A percentile compares a stretch with the other conserved stretches of the same genome.
Evolutionary conservation across 2,329 filamentous ascomycete species (phyloP).

Genomic region (Colletotrichum spinosum): DNA sequence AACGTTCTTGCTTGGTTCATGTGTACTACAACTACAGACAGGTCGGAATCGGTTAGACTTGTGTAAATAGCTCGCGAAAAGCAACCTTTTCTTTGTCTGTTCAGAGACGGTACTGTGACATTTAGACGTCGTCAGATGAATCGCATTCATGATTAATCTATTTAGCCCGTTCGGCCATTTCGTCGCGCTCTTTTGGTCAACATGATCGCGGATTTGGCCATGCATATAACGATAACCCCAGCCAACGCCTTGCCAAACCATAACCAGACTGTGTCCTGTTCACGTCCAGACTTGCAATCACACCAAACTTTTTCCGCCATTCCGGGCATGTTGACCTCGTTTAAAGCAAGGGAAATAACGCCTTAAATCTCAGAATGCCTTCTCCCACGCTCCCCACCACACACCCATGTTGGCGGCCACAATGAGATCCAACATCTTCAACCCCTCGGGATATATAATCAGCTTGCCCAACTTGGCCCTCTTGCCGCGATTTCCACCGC

Average conservation of each 20-base stretch:
- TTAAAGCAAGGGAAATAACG: background rate
- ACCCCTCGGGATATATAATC: slow-evolving; percentile 86
- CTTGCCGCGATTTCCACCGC: slow-evolving; percentile 86
- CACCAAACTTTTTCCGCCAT: too few relatives aligned
- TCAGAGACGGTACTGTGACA: background rate
- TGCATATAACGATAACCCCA: too few relatives aligned
- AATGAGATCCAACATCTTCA: slow-evolving; percentile 95
- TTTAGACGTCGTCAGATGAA: background rate
- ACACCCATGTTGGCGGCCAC: slow-evolving; percentile 92
- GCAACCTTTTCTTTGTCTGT: slow-evolving; percentile 35
- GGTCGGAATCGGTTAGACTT: slow-evolving; percentile 32
- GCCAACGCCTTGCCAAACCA: too few relatives aligned
- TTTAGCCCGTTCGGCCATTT: too few relatives aligned
- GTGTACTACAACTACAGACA: slow-evolving; percentile 34
- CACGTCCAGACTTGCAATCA: too few relatives aligned
- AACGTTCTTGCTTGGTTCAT: slow-evolving; percentile 26
- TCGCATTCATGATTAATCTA: too few relatives aligned
- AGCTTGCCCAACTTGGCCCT: slow-evolving; percentile 94
- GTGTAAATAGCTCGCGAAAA: slow-evolving; percentile 38
- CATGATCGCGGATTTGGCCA: too few relatives aligned
- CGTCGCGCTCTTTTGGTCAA: too few relatives aligned
- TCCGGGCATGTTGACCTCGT: background rate
- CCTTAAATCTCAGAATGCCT: slow-evolving; percentile 48
- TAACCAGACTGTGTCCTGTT: too few relatives aligned
- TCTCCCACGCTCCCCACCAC: slow-evolving; percentile 92